Base-by-base conservation (phyloP, 306 rosid genomes). In the Fragaria ananassa region DNA sequence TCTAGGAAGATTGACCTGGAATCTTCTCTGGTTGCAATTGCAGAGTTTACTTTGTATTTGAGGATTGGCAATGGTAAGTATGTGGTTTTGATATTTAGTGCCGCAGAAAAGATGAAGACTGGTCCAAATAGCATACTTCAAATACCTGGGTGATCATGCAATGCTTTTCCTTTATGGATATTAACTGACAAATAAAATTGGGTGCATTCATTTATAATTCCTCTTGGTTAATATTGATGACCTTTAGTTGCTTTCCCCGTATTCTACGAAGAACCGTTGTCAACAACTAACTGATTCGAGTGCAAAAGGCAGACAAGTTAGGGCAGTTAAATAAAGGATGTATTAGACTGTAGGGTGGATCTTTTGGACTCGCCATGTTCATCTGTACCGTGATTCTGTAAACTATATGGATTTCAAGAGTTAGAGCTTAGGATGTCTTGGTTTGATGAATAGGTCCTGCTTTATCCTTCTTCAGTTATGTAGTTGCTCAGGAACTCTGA, bases 1-100 rank as follows among this genome's bases (percentile, higher is more conserved):
- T 75, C 34, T 21, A 3, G 15, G 46, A 76, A n/a, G 79, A 50
- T 27, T 41, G 67, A 47, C 65, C 69, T 69, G 73, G 74, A 77
- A 23, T 74, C 70, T 80, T 27, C 69, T 47, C 45, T 54, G 76
- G 81, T 71, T 60, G 63, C 66, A 19, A 15, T 13, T 19, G 29
- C 44, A 44, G 46, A 70, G 69, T 81, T 69, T 19, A 57, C 47
- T 60, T 41, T 79, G 71, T 63, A 10, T 54, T 44, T 61, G 68
- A 66, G 68, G 80, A 17, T 23, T 74, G 70, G 58, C 14, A 8
- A 46, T 23, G 37, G 19, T 4, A 45, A n/a, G 46, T 42, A 23
- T 37, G 29, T 68, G 77, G 62, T 63, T 77, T 57, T 63, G 70
- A 42, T 60, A 77, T 66, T 35, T 25, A 37, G 44, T 37, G 46